Evolutionary conservation across 1,139 yeast genomes (phyloP).

Genomic region (Saccharomyces hybrid): DNA sequence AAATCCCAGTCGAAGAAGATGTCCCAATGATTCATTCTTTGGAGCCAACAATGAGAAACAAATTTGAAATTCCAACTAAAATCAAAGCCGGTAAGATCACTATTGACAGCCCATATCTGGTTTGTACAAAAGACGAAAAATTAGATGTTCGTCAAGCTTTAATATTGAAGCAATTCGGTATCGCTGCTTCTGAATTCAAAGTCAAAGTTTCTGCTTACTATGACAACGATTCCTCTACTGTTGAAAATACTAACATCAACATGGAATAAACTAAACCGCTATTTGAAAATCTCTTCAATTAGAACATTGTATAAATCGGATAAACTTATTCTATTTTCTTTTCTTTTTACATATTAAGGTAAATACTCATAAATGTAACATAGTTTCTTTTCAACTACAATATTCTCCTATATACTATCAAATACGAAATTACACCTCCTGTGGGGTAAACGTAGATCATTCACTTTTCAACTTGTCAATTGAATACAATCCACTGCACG

Average conservation of each 20-base stretch:
- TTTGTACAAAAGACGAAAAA: conserved; percentile 71
- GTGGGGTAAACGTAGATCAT: too few relatives aligned
- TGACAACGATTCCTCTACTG: conserved; percentile 43
- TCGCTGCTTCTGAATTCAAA: conserved; percentile 86
- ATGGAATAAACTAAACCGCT: conserved; percentile 21
- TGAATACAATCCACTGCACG: background rate
- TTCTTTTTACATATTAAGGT: background rate
- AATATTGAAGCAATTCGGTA: conserved; percentile 88
- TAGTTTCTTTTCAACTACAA: background rate
- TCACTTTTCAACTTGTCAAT: too few relatives aligned
- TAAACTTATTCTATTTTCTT: background rate
- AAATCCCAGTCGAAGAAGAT: conserved; percentile 81
- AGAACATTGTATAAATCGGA: conserved; percentile 1
- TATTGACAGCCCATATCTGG: conserved; percentile 66
- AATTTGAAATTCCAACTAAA: conserved; percentile 84
- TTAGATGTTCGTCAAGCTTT: conserved; percentile 89
- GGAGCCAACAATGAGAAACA: conserved; percentile 85
- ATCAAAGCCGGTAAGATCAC: conserved; percentile 83
- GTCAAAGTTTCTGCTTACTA: conserved; percentile 74
- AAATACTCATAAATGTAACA: background rate
- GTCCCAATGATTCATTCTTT: conserved; percentile 94
- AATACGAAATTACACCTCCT: too few relatives aligned
- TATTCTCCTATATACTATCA: too few relatives aligned
- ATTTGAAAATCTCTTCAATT: background rate
- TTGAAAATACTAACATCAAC: conserved; percentile 31